Percentiles rank a stretch among this genome's conserved stretches.
These are phyloP conservation scores for Elymus sibiricus DNA, from an alignment of 176 grass and related monocot genomes.

Conservation along the genomic window DNA sequence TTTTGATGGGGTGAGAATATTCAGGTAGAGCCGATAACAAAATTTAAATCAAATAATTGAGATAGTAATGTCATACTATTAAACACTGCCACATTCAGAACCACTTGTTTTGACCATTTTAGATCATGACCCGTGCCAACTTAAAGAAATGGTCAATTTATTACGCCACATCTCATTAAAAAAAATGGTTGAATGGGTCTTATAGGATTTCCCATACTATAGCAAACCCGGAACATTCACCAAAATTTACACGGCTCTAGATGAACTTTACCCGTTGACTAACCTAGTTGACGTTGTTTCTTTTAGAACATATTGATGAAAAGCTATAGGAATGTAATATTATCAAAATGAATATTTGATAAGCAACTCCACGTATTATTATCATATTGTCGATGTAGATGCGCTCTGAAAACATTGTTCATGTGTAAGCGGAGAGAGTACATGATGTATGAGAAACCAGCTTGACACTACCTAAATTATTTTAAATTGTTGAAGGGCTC, in stretches of 20 bases:
- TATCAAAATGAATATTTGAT: neutral
- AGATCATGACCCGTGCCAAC: neutral
- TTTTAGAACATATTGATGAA: neutral
- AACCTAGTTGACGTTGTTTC: neutral
- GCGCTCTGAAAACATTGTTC: neutral
- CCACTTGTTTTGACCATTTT: neutral
- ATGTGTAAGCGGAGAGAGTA: no score
- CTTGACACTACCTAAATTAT: neutral
- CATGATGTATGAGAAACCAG: neutral
- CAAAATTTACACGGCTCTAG: neutral
- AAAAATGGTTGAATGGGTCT: neutral
- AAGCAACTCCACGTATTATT: no score
- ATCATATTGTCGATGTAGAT: neutral
- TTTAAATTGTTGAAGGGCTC: constrained; percentile 37
- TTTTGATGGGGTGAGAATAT: neutral
- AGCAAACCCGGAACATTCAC: neutral
- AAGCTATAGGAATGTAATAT: neutral
- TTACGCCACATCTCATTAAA: no score
- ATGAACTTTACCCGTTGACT: neutral
- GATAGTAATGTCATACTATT: neutral
- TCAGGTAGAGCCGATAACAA: neutral
- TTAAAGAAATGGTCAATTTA: neutral
- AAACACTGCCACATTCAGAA: neutral
- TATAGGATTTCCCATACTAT: neutral
- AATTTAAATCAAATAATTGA: neutral